A percentile compares a stretch with the other conserved stretches of the same genome.
Evolutionary conservation across 441 rosid genomes (phyloP).

Genomic region (Pelargonium cotyledonis): DNA sequence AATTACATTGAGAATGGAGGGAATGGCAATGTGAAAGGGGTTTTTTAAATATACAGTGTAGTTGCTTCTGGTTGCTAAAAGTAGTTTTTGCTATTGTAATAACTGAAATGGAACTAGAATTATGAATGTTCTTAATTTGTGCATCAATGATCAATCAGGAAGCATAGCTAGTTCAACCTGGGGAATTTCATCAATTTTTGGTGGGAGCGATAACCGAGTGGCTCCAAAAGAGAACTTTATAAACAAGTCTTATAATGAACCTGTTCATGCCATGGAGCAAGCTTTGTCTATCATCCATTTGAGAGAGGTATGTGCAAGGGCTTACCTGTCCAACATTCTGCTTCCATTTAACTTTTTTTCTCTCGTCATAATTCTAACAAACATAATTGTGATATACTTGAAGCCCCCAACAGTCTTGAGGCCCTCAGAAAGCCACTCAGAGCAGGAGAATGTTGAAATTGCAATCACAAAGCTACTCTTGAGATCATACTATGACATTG

Average conservation of each 20-base stretch:
- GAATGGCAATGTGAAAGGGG: too few species aligned
- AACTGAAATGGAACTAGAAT: not conserved
- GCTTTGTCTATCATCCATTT: slow-evolving; percentile 61
- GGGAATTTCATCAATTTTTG: slow-evolving; percentile 84
- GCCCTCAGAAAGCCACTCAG: slow-evolving; percentile 70
- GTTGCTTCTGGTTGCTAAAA: not conserved
- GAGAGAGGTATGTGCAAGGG: slow-evolving; percentile 50
- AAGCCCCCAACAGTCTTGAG: slow-evolving; percentile 82
- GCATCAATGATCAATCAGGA: slow-evolving; percentile 28
- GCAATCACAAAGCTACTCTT: slow-evolving; percentile 65
- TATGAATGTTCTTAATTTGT: not conserved
- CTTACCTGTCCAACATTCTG: slow-evolving; percentile 12
- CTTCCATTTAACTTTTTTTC: slow-evolving; percentile 1
- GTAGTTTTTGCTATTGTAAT: not conserved
- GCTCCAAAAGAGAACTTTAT: slow-evolving; percentile 49
- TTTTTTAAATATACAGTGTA: not conserved
- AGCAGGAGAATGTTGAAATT: slow-evolving; percentile 75
- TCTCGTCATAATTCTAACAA: slow-evolving; percentile 6
- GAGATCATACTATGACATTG: slow-evolving; percentile 87
- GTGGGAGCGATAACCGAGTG: slow-evolving; percentile 51
- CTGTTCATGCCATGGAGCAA: slow-evolving; percentile 43
- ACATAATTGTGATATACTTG: slow-evolving; percentile 16
- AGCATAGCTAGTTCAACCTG: slow-evolving; percentile 53
- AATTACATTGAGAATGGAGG: too few species aligned
- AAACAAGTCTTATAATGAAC: slow-evolving; percentile 42